Evolutionary conservation across 129 eudicot species (phyloP).

Genomic region (Mikania micrantha): DNA sequence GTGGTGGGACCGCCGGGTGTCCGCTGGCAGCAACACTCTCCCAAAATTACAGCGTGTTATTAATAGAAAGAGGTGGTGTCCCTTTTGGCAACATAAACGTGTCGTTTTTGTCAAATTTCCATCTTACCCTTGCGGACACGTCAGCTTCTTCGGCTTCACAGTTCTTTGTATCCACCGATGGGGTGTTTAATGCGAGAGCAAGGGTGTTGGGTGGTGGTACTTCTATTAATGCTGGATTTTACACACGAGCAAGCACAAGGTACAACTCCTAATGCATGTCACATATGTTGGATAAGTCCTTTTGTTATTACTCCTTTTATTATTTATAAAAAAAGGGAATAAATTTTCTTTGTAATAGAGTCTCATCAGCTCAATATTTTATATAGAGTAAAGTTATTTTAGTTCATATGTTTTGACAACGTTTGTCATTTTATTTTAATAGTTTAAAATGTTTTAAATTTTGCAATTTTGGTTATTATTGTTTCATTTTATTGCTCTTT

Average conservation of each 20-base stretch:
- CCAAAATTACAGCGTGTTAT: constrained; percentile 56
- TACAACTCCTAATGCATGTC: constrained; percentile 23
- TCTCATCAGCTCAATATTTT: too few species aligned
- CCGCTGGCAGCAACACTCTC: constrained; percentile 95
- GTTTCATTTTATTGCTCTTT: too few species aligned
- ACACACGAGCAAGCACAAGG: constrained; percentile 93
- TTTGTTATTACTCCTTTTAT: too few species aligned
- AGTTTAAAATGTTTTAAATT: too few species aligned
- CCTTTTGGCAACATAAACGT: constrained; percentile 76
- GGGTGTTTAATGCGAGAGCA: constrained; percentile 85
- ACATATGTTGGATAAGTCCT: too few species aligned
- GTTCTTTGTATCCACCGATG: constrained; percentile 72
- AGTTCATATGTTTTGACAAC: too few species aligned
- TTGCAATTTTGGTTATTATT: too few species aligned
- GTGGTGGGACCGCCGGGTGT: constrained; percentile 98
- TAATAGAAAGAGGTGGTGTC: constrained; percentile 95
- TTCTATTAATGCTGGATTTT: constrained; percentile 91
- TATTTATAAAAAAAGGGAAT: too few species aligned
- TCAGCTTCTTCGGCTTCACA: constrained; percentile 78
- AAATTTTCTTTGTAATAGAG: too few species aligned
- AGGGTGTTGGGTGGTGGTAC: constrained; percentile 90
- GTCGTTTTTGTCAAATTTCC: constrained; percentile 69
- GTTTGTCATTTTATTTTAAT: too few species aligned
- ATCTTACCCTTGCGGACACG: constrained; percentile 66
- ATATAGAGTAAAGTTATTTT: too few species aligned